Evolutionary conservation across 129 eudicot genomes (phyloP), one percentile per base, ranked within the genome.

Genomic region (Tanacetum coccineum): DNA sequence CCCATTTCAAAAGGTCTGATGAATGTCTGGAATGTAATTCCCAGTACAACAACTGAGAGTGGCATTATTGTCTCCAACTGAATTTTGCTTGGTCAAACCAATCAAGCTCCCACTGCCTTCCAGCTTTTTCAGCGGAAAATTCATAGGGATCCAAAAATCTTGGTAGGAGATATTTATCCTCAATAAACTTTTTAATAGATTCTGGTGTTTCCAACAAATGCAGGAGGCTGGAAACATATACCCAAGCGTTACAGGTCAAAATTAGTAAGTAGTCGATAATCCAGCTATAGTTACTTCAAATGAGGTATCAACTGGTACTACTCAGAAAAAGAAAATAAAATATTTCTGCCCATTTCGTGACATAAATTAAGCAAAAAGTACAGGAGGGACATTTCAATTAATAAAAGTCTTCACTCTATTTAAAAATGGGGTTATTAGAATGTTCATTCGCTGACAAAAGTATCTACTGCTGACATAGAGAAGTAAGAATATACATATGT

Each of bases 91-190:
- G 81, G 68, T 80, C 86, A 70, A 94, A 94, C 99, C 99, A 94
- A 76, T 94, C 95, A 66, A 89, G 89, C 13, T 89, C 97, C 99
- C 99, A 94, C 28, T 89, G 90, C 67, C 83, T 87, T 73, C 91
- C 97, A 72, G 81, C 82, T 71, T 84, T 89, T 69, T 89, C 94
- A 3, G 89, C 87, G 54, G 88, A 81, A 77, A 89, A 94, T 40
- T 81, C 97, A 70, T 89, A 97, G 51, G 77, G 73, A 52, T 94
- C 99, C 81, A 94, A n/a, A n/a, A n/a, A 76, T 67, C 87, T 81
- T 11, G 97, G 97, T 7, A 79, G 68, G 11, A 94, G 83, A 78
- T 89, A 83, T 52, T 82, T 84, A 59, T 89, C 94, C 74, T 87
- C 82, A 26, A 94, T 80, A 62, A 82, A 87, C 67, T 81, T 83